Base-by-base conservation (phyloP, 1,284 basidiomycete species). In the Rhizoctonia solani region DNA sequence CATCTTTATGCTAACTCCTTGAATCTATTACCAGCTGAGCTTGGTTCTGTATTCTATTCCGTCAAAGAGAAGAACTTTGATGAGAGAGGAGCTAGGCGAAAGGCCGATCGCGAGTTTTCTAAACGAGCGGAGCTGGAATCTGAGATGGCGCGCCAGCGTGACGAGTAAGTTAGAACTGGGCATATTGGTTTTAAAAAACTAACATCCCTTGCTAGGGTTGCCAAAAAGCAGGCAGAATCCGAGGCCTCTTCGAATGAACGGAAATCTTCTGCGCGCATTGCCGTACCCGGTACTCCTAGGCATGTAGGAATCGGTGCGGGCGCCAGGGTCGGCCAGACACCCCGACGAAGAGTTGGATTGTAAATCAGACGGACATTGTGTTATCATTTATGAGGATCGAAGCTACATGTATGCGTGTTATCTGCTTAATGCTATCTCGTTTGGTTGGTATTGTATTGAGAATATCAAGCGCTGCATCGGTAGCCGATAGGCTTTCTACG, bases 1-100 rank as follows among this genome's bases (percentile, higher is more conserved):
- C 37, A 13, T 41, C 34, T 34, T 30, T 39, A 52, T 27, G 37
- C 55, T 61, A 32, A 41, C 1, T 19, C 44, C 21, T 6, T 5
- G 8, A 46, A 63, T 53, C 42, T 53, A 49, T 66, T 69, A 41
- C 63, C 59, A 71, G 93, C 93, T 73, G 92, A 96, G 71, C 84
- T 95, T 56, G 93, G 94, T 69, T 92, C 93, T 55, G 92, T 96
- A 16, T 97, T 96, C 82, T 98, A 92, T 80, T 94, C 92, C 30
- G 93, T 95, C 67, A 89, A 93, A 74, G 93, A 97, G 80, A 93
- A 95, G 81, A 93, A 93, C 80, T 96, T 97, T 75, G 93, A 94
- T 75, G 90, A 93, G 70, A 81, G 89, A 34, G 87, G 89, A 5
- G 85, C 84, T 68, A 81, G 88, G 54, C 83, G 86, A 13, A 84